Evolutionary conservation across 768 basidiomycete genomes (phyloP), one percentile per base, ranked within the genome.

Genomic region (Podaxis sp.): DNA sequence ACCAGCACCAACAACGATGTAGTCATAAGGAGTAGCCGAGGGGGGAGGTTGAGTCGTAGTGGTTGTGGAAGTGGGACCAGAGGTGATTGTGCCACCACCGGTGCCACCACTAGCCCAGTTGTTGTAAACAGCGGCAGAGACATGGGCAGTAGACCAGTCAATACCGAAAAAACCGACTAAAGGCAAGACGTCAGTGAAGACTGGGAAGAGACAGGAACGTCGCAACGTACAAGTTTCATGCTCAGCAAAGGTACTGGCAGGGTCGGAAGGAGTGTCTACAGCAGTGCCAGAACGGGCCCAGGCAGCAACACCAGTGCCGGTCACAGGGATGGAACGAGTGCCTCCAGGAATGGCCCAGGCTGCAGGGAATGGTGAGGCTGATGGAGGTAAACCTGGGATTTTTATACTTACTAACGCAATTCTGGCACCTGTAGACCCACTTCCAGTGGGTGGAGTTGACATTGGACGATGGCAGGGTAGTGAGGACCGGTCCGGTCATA

Each of bases 341-440:
- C 77, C 77, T 12, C 63, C 65, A 15, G 77, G 74, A 24, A 72
- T 73, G 67, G 80, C 74, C 69, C 78, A 84, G 73, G 75, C 68
- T 75, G 49, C 10, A 30, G 51, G 38, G 60, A 44, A 30, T 30
- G 2, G 22, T 52, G 33, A 62, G 48, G 38, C 41, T 4, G 48
- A 28, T 10, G 20, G 55, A 13, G 13, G 15, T 28, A 33, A 11
- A 20, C 20, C 57, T 4, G n/a, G 24, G 10, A 33, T 15, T 13
- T 38, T 12, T n/a, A 5, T 24, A 78, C 80, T 63, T 70, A 86
- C 85, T 74, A 49, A 85, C 82, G 75, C 87, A 88, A 71, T 86
- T 83, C 67, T 87, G 83, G 79, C 87, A 88, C 17, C 85, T 78
- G 74, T 81, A 88, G 3, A 87, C 84, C 82, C 84, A 87, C 65